Conservation (phyloP, 2,329 filamentous ascomycete genomes). For the Herpotrichia juniperi region DNA sequence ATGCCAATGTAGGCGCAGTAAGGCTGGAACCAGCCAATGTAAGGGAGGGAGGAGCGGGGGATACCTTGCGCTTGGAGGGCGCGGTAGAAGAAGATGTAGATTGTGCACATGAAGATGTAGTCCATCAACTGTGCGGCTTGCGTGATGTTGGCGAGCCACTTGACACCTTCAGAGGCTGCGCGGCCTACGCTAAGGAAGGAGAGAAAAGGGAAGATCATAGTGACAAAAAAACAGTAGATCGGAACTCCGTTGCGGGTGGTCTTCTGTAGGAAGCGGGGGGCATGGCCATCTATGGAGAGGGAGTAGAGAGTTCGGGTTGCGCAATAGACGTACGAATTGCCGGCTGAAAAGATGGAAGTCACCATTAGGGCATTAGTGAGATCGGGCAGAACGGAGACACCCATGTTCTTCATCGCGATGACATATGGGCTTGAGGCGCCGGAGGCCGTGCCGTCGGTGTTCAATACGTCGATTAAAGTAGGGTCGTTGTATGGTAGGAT, state of each 20-base stretch:
- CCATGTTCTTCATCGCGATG: constrained; percentile 62
- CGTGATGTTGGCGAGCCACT: constrained; percentile 74
- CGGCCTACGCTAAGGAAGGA: constrained; percentile 75
- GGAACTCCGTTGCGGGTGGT: constrained; percentile 69
- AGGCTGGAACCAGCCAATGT: constrained; percentile 47
- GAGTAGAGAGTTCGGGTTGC: constrained; percentile 58
- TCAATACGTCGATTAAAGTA: constrained; percentile 65
- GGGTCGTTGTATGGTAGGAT: constrained; percentile 69
- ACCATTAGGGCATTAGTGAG: constrained; percentile 61
- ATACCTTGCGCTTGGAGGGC: constrained; percentile 54
- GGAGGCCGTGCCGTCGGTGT: constrained; percentile 40
- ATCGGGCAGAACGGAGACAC: constrained; percentile 59
- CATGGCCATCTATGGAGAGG: constrained; percentile 57
- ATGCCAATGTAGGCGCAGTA: constrained; percentile 60
- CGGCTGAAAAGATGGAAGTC: constrained; percentile 59
- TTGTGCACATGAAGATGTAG: constrained; percentile 56
- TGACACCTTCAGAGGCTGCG: constrained; percentile 68
- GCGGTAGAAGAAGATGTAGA: constrained; percentile 62
- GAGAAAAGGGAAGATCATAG: constrained; percentile 69
- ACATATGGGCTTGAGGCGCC: constrained; percentile 65
- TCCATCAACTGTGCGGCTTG: constrained; percentile 66
- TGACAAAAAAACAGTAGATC: constrained; percentile 71
- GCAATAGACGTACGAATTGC: constrained; percentile 61
- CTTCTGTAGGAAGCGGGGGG: constrained; percentile 60
- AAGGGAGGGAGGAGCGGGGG: constrained; percentile 53